A percentile compares a stretch with the other conserved stretches of the same genome.
phyloP scores from a whole-genome alignment of 495 filamentous ascomycete genomes.

The Tetracladium setigerum region DNA sequence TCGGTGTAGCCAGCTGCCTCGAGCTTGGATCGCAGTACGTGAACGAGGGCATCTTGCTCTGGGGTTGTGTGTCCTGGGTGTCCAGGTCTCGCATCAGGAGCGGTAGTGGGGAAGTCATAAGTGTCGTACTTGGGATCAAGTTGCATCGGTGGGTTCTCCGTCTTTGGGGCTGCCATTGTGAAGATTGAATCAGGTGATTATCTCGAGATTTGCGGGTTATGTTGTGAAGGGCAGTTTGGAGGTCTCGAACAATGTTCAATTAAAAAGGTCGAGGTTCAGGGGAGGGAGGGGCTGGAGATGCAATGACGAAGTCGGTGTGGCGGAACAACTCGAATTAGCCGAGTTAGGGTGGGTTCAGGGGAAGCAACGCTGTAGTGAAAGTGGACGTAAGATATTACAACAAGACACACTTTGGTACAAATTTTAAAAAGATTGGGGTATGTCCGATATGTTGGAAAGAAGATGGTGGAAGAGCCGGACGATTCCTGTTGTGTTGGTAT shows the following conservation, averaged over 20 bases:
- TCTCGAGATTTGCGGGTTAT: conserved; percentile 8
- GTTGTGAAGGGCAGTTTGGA: not conserved
- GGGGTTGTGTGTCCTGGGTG: conserved; percentile 85
- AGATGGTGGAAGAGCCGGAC: no score
- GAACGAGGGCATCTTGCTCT: conserved; percentile 83
- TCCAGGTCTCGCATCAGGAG: conserved; percentile 58
- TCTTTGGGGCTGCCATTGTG: conserved; percentile 19
- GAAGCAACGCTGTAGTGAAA: no score
- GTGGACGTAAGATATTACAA: no score
- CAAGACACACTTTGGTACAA: no score
- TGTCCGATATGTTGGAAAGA: no score
- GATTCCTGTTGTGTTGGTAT: no score
- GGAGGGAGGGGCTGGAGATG: conserved; percentile 4
- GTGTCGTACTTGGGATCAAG: conserved; percentile 88
- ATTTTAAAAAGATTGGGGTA: no score
- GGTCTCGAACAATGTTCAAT: not conserved
- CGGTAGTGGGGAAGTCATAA: conserved; percentile 85
- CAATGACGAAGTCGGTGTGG: conserved; percentile 1
- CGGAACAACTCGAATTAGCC: no score
- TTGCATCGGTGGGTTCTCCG: conserved; percentile 36
- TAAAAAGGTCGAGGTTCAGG: not conserved
- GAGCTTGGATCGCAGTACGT: conserved; percentile 74
- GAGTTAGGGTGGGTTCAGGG: no score
- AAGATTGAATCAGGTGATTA: not conserved
- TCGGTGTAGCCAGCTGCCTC: conserved; percentile 79